phyloP scores from a whole-genome alignment of 352 stramenopile genomes.

The Sclerospora graminicola region DNA sequence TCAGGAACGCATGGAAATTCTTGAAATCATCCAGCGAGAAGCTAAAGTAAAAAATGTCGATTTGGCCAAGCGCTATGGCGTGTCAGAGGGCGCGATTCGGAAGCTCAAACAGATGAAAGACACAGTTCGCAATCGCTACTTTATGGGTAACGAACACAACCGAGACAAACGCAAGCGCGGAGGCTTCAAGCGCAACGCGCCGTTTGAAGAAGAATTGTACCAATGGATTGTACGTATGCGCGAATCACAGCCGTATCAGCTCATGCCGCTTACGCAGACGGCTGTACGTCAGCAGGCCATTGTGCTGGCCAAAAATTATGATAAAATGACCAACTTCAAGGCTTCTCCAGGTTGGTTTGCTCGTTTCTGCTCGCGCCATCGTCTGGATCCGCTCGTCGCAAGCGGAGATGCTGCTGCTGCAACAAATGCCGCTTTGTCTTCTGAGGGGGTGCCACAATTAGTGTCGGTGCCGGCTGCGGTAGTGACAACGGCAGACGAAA shows the following conservation, averaged over 20 bases:
- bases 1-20: slow-evolving; percentile 86
- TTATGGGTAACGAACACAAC: slow-evolving; percentile 76
- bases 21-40: slow-evolving; percentile 72
- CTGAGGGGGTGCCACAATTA: not conserved
- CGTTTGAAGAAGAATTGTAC: slow-evolving; percentile 81
- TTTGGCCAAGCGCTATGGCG: slow-evolving; percentile 75
- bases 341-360: slow-evolving; percentile 81
- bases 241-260: slow-evolving; percentile 70
- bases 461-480: slow-evolving; percentile 6
- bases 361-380: slow-evolving; percentile 80
- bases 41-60: slow-evolving; percentile 82
- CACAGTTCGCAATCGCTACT: slow-evolving; percentile 73
- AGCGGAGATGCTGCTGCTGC: slow-evolving; percentile 3
- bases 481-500: slow-evolving; percentile 16
- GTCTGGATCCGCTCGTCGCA: slow-evolving; percentile 52
- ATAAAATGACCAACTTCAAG: slow-evolving; percentile 79
- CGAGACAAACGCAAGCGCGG: slow-evolving; percentile 81
- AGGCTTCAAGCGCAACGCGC: slow-evolving; percentile 71
- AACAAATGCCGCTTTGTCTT: not conserved
- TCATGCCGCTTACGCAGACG: slow-evolving; percentile 77
- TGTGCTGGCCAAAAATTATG: slow-evolving; percentile 75
- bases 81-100: slow-evolving; percentile 78
- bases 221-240: slow-evolving; percentile 80
- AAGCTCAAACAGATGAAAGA: slow-evolving; percentile 87
- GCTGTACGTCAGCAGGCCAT: slow-evolving; percentile 79